Evolutionary conservation across 495 filamentous ascomycete genomes (phyloP), one percentile per base, ranked within the genome.

Genomic region (Aspergillus nidulans): DNA sequence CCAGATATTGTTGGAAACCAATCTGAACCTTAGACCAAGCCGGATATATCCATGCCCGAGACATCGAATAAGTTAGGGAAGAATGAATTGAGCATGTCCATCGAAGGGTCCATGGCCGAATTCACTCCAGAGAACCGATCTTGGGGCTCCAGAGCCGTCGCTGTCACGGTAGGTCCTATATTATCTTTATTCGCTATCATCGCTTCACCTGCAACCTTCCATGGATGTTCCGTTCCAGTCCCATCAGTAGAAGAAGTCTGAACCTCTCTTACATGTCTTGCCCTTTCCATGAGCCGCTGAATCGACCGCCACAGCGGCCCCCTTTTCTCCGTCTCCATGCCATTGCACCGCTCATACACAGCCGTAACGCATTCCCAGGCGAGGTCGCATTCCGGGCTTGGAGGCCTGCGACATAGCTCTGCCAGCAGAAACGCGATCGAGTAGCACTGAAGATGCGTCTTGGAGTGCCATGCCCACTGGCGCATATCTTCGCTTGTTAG

Each of bases 381-480:
- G 38, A 76, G 68, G 47, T 85, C 80, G 21, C 80, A 69, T 6
- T 75, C 59, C 2, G 79, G 64, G 0, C 76, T 78, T 68, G 72
- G 77, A 0, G 76, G 71, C 7, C 79, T 73, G 24, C 71, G 70
- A n/a, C 69, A 70, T 9, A 77, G 72, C 19, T 83, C 79, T 45
- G 80, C 69, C 8, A 82, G 62, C 18, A 84, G 69, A 38, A 77
- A 82, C 8, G 77, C 78, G 44, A 84, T 69, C 39, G 81, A 73
- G 62, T 85, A 74, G 83, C 83, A 86, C 47, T 85, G 82, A 0
- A 78, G 78, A 55, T 79, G 82, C 0, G 80, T 82, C 46, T 81
- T 74, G 60, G 71, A 84, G 24, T 80, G 59, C 83, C 83, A 86
- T 26, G 81, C 76, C 82, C 81, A 85, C 25, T 79, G 71, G 3